These are phyloP conservation scores for grape (Vitis vinifera) DNA, from an alignment of 164 flowering plant species.

Conservation along the genomic window ASM3070453v1 NC_081821.1:7712001-7712500, in stretches of 20 bases:
- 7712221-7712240: conserved; percentile 17
- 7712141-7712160: conserved; percentile 51
- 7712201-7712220: not conserved
- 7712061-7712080: conserved; percentile 72
- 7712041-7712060: conserved; percentile 80
- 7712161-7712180: conserved; percentile 27
- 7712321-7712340: conserved; percentile 21
- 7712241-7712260: conserved; percentile 35
- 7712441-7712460: conserved; percentile 70
- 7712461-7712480: conserved; percentile 62
- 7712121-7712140: conserved; percentile 66
- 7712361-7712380: conserved; percentile 36
- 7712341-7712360: conserved; percentile 36
- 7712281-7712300: conserved; percentile 27
- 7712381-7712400: conserved; percentile 53
- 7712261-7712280: conserved; percentile 39
- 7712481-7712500: conserved; percentile 67
- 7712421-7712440: conserved; percentile 69
- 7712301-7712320: conserved; percentile 29
- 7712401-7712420: conserved; percentile 52
- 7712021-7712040: conserved; percentile 49
- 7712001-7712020: conserved; percentile 75
- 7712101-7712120: conserved; percentile 81
- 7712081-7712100: conserved; percentile 65
- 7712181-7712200: not conserved